These are phyloP conservation scores for Chlorella sp. DNA, from an alignment of 139 green algal species.

Conservation along the genomic window DNA sequence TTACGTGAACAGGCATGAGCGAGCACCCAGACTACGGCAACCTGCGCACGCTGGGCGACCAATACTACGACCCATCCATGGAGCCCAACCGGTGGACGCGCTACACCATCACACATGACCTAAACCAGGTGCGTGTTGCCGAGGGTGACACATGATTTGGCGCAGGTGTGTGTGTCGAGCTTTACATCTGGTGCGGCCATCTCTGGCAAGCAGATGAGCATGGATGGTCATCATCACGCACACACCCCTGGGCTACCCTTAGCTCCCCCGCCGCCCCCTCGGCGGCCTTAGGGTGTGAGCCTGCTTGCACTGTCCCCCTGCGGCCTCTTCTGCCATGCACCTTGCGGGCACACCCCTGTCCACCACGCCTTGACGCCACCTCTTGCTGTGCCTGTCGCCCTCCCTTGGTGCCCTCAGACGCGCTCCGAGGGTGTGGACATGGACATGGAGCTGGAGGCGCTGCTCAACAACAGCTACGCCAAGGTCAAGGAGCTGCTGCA, in stretches of 20 bases:
- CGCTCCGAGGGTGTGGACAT: slow-evolving; percentile 36
- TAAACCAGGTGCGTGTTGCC: slow-evolving; percentile 15
- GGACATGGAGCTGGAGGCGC: slow-evolving; percentile 54
- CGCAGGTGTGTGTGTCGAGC: no score
- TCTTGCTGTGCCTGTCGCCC: neutral
- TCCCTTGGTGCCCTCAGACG: slow-evolving; percentile 16
- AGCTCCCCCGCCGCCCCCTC: no score
- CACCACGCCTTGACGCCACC: neutral
- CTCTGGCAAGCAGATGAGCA: no score
- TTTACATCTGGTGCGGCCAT: no score
- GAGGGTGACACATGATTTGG: no score
- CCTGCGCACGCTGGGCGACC: slow-evolving; percentile 38
- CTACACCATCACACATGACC: slow-evolving; percentile 24
- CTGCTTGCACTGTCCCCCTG: no score
- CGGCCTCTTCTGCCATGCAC: no score
- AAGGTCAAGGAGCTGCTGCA: slow-evolving; percentile 48
- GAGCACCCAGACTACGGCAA: slow-evolving; percentile 49
- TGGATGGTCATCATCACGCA: no score
- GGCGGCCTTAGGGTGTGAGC: no score
- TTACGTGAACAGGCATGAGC: slow-evolving; percentile 38
- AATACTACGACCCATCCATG: slow-evolving; percentile 31
- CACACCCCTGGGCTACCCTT: no score
- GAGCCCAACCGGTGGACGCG: slow-evolving; percentile 28
- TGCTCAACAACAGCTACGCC: slow-evolving; percentile 52
- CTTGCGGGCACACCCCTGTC: neutral